Percentiles rank a stretch among this genome's conserved stretches.
Evolutionary conservation across 192 early-diverging fungal genomes (phyloP).

Genomic region (Mortierella antarctica): DNA sequence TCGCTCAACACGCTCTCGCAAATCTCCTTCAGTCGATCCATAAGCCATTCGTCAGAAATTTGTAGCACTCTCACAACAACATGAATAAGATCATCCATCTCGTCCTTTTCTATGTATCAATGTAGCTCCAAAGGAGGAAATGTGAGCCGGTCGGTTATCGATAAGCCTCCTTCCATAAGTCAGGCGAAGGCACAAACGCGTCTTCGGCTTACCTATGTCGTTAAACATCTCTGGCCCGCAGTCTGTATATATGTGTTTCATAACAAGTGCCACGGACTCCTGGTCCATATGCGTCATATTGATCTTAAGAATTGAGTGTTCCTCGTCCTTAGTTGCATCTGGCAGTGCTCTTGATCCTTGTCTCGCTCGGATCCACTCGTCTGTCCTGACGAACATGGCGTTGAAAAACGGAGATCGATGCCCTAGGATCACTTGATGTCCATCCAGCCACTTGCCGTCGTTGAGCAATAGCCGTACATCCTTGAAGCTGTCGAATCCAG

Average conservation of each 20-base stretch:
- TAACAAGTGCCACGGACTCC: conserved; percentile 63
- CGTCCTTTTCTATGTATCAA: conserved; percentile 27
- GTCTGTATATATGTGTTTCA: conserved; percentile 69
- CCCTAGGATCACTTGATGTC: conserved; percentile 63
- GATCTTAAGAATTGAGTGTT: conserved; percentile 42
- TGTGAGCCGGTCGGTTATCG: background rate
- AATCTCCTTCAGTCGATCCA: conserved; percentile 59
- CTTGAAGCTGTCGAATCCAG: background rate
- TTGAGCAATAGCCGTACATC: conserved; percentile 50
- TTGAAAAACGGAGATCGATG: conserved; percentile 75
- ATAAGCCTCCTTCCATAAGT: no score
- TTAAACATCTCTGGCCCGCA: conserved; percentile 55
- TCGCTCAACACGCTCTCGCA: conserved; percentile 49
- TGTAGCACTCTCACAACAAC: conserved; percentile 67
- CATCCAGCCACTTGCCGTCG: conserved; percentile 38
- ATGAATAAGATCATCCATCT: conserved; percentile 59
- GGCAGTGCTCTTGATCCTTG: conserved; percentile 6
- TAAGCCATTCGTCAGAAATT: conserved; percentile 73
- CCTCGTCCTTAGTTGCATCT: background rate
- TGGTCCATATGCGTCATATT: conserved; percentile 61
- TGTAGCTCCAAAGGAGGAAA: background rate
- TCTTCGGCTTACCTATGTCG: conserved; percentile 24
- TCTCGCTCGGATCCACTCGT: conserved; percentile 61
- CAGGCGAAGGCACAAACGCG: background rate
- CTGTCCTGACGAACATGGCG: conserved; percentile 62